A percentile compares a stretch with the other conserved stretches of the same genome.
Evolutionary conservation across 2,329 filamentous ascomycete species (phyloP).

Genomic region (Daldinia sp.): DNA sequence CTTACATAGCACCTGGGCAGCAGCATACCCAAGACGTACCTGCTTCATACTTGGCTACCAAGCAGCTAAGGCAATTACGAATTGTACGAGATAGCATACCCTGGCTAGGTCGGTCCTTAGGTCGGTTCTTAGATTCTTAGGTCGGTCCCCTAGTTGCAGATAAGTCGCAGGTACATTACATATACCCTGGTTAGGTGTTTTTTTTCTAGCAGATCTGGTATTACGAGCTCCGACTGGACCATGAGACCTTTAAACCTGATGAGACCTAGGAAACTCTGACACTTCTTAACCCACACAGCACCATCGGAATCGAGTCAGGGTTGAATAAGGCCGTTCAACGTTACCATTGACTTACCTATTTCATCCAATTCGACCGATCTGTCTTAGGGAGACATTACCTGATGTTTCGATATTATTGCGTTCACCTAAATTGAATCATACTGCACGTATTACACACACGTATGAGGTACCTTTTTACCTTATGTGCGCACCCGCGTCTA

Average conservation of each 20-base stretch:
- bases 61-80: background rate
- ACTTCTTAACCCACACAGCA: slow-evolving; percentile 16
- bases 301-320: slow-evolving; percentile 23
- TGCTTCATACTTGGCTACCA: too few species aligned
- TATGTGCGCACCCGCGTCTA: too few species aligned
- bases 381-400: slow-evolving; percentile 20
- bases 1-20: background rate
- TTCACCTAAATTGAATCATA: slow-evolving; percentile 2
- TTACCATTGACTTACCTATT: slow-evolving; percentile 30
- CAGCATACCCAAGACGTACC: too few species aligned
- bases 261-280: slow-evolving; percentile 5
- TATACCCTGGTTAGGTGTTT: background rate
- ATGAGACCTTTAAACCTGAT: background rate
- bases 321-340: slow-evolving; percentile 27
- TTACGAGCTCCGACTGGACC: slow-evolving; percentile 28
- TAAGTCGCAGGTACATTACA: too few species aligned
- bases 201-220: background rate
- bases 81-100: background rate
- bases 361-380: background rate
- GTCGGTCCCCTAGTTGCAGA: too few species aligned
- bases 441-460: background rate
- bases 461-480: too few species aligned
- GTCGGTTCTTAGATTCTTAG: too few species aligned
- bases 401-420: slow-evolving; percentile 32
- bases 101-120: background rate